phyloP scores from a whole-genome alignment of 345 rosid species.

The Abelmoschus esculentus region DNA sequence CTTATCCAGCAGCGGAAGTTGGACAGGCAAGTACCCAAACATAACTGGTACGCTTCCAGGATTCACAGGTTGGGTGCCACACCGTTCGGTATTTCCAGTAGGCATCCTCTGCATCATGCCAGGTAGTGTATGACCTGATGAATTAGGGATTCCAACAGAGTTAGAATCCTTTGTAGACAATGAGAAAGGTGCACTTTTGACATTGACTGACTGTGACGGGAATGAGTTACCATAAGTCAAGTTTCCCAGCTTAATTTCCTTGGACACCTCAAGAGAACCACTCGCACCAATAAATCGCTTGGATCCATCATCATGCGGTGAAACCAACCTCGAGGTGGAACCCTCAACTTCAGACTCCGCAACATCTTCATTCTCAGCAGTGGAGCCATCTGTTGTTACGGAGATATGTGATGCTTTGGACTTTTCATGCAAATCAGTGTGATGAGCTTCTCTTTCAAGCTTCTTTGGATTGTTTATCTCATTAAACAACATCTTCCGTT shows the following conservation, averaged over 20 bases:
- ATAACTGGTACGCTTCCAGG: conserved; percentile 55
- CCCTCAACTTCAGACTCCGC: conserved; percentile 95
- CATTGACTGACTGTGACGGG: conserved; percentile 6
- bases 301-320: neutral
- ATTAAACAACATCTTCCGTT: conserved; percentile 55
- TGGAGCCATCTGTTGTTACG: conserved; percentile 69
- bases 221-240: conserved; percentile 9
- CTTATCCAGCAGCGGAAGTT: conserved; percentile 82
- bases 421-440: conserved; percentile 47
- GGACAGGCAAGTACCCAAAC: conserved; percentile 76
- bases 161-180: conserved; percentile 45
- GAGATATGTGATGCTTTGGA: conserved; percentile 63
- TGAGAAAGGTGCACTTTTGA: conserved; percentile 34
- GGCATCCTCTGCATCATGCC: conserved; percentile 42
- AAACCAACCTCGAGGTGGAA: conserved; percentile 40
- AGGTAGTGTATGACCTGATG: conserved; percentile 37
- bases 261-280: conserved; percentile 35
- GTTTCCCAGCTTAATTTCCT: conserved; percentile 27
- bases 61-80: conserved; percentile 32
- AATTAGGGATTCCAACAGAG: conserved; percentile 32
- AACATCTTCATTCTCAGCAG: conserved; percentile 91
- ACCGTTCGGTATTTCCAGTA: conserved; percentile 29
- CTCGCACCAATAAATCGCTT: conserved; percentile 34
- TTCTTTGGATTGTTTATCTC: conserved; percentile 52
- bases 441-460: conserved; percentile 43